phyloP scores from a whole-genome alignment of 2,329 filamentous ascomycete genomes.

The Fusarium poae region DNA sequence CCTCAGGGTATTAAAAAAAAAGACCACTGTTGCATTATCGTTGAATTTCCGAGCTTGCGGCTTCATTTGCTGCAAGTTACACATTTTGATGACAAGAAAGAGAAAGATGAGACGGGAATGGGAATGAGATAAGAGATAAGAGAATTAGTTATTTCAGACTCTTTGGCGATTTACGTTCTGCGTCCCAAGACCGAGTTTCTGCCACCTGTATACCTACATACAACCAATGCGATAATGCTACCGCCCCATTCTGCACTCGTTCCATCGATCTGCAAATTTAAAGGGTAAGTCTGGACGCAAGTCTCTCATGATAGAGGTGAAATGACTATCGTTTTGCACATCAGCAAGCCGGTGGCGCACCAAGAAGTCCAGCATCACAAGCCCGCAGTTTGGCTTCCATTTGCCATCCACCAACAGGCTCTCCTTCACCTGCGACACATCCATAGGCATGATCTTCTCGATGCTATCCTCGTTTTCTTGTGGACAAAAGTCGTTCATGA shows the following conservation, averaged over 20 bases:
- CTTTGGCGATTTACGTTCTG: background rate
- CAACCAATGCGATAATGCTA: background rate
- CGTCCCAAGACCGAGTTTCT: background rate
- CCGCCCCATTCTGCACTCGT: slow-evolving; percentile 22
- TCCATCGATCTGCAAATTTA: slow-evolving; percentile 35
- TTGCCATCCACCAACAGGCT: slow-evolving; percentile 38
- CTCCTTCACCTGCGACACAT: slow-evolving; percentile 50
- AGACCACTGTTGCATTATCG: no score
- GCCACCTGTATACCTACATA: background rate
- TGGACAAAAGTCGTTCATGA: slow-evolving; percentile 45
- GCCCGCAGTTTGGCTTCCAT: slow-evolving; percentile 58
- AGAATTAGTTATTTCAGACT: background rate
- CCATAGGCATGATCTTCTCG: slow-evolving; percentile 48
- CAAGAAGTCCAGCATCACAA: slow-evolving; percentile 57
- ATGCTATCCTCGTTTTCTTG: slow-evolving; percentile 49
- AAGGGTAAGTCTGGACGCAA: slow-evolving; percentile 50
- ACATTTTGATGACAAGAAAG: no score
- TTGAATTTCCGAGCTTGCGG: no score
- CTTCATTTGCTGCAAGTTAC: no score
- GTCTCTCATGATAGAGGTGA: slow-evolving; percentile 38
- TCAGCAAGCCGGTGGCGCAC: slow-evolving; percentile 49
- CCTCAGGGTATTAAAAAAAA: no score
- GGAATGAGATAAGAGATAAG: background rate
- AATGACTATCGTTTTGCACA: slow-evolving; percentile 43
- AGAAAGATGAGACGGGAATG: background rate